Evolutionary conservation across 2,329 filamentous ascomycete genomes (phyloP), one percentile per base, ranked within the genome.

Genomic region (Aureobasidium lini): DNA sequence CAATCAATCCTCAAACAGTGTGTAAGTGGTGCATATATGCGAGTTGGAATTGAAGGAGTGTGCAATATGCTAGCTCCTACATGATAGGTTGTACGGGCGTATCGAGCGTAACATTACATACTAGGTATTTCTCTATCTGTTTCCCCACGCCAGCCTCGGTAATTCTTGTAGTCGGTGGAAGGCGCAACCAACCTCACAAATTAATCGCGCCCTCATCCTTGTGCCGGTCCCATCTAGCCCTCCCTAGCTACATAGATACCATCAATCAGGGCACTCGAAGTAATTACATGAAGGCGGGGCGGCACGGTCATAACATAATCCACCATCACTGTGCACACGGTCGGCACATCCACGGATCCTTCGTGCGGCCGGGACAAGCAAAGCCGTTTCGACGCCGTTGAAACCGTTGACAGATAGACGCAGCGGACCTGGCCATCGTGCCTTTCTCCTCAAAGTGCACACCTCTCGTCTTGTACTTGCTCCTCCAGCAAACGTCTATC

Each of bases 141-240:
- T 52, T 43, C 50, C 50, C 50, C 50, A 54, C 50, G 50, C 37
- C 42, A 15, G 50, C 40, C 52, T 56, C 40, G 52, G 52, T 31
- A 56, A 44, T 23, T 28, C 31, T 34, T 56, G 52, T 44, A 9
- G 15, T 8, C 18, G 7, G 36, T 16, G 3, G 36, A 52, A 52
- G 48, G 39, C 29, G 39, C 37, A 7, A 54, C 28, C 52, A 56
- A 23, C 31, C 10, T 56, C 31, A 16, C 31, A 56, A 46, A 44
- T 56, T 56, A 46, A 56, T 56, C 52, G 52, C 52, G 52, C 52
- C 39, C 40, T 44, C 40, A 44, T 36, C 52, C 52, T 36, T 46
- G 52, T 31, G 52, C 52, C 40, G 52, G 52, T 44, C 40, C 13
- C 42, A 40, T 56, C 52, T 56, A 56, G 52, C 32, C 40, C 32